phyloP scores from a whole-genome alignment of 352 stramenopile species.

The Phytophthora syringae region DNA sequence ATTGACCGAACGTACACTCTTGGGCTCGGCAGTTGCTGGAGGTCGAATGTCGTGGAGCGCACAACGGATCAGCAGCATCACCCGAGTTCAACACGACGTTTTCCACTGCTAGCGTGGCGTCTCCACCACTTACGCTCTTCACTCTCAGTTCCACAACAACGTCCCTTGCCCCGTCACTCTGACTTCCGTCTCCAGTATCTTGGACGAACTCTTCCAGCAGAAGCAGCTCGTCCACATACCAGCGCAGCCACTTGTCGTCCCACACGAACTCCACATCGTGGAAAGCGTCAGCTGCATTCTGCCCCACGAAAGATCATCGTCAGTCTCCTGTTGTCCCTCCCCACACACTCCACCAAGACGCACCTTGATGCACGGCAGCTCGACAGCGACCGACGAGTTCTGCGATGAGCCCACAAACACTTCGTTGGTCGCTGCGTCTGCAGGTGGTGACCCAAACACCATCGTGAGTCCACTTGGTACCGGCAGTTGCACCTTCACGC shows the following conservation, averaged over 20 bases:
- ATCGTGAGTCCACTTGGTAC: slow-evolving; percentile 35
- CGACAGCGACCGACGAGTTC: slow-evolving; percentile 39
- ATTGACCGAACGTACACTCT: slow-evolving; percentile 38
- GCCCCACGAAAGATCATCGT: background rate
- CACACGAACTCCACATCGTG: slow-evolving; percentile 51
- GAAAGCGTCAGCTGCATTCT: slow-evolving; percentile 41
- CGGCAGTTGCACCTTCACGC: slow-evolving; percentile 36
- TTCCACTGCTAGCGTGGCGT: slow-evolving; percentile 26
- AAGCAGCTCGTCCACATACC: slow-evolving; percentile 60
- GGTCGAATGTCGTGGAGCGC: slow-evolving; percentile 37
- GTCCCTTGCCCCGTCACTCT: background rate
- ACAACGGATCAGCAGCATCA: slow-evolving; percentile 39
- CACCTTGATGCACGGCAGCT: slow-evolving; percentile 52
- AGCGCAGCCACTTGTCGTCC: slow-evolving; percentile 62
- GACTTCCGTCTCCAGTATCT: background rate
- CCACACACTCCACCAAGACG: background rate
- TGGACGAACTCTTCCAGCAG: slow-evolving; percentile 52
- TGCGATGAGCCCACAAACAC: slow-evolving; percentile 36
- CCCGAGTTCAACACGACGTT: slow-evolving; percentile 31
- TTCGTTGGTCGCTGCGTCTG: slow-evolving; percentile 20
- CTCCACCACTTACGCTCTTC: background rate
- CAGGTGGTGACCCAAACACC: slow-evolving; percentile 25
- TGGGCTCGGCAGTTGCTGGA: slow-evolving; percentile 53
- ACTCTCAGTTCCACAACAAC: slow-evolving; percentile 43
- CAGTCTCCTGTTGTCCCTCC: background rate